A percentile compares a stretch with the other conserved stretches of the same genome.
Conservation (phyloP, 2,329 filamentous ascomycete species). For the Aspergillus sclerotialis region DNA sequence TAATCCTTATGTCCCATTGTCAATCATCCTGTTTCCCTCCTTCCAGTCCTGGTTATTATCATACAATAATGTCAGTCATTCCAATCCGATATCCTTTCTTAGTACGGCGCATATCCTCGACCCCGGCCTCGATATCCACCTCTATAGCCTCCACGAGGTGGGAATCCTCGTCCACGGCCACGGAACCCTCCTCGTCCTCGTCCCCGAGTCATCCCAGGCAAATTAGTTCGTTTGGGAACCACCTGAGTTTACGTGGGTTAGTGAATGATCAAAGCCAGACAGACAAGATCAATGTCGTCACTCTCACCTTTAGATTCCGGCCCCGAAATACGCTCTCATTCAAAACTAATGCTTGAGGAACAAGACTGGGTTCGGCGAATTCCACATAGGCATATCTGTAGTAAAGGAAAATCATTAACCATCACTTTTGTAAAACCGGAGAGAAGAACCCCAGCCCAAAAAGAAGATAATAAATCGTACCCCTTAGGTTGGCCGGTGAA, state of each 20-base stretch:
- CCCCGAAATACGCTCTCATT: conserved; percentile 96
- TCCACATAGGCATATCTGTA: conserved; percentile 96
- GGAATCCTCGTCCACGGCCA: conserved; percentile 42
- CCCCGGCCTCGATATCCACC: conserved; percentile 45
- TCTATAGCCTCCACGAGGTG: conserved; percentile 53
- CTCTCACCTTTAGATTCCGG: conserved; percentile 80
- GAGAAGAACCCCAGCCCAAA: conserved; percentile 3
- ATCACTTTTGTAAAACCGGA: not conserved
- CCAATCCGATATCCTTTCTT: too few species aligned
- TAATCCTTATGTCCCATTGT: too few species aligned
- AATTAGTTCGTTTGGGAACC: conserved; percentile 88
- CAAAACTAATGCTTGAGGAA: conserved; percentile 85
- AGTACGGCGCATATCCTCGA: conserved; percentile 42
- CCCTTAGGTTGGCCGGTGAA: conserved; percentile 99
- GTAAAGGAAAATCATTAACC: conserved; percentile 10
- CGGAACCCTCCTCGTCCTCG: conserved; percentile 46
- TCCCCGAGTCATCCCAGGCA: conserved; percentile 87
- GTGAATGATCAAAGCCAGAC: not conserved
- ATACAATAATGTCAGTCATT: too few species aligned
- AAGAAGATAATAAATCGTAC: conserved; percentile 48
- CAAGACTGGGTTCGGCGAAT: conserved; percentile 87
- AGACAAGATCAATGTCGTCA: not conserved
- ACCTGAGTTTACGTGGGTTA: conserved; percentile 45
- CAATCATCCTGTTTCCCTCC: too few species aligned
- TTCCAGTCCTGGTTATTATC: too few species aligned